Evolutionary conservation across 768 basidiomycete species (phyloP).

Genomic region (Lactifluus subvellereus): DNA sequence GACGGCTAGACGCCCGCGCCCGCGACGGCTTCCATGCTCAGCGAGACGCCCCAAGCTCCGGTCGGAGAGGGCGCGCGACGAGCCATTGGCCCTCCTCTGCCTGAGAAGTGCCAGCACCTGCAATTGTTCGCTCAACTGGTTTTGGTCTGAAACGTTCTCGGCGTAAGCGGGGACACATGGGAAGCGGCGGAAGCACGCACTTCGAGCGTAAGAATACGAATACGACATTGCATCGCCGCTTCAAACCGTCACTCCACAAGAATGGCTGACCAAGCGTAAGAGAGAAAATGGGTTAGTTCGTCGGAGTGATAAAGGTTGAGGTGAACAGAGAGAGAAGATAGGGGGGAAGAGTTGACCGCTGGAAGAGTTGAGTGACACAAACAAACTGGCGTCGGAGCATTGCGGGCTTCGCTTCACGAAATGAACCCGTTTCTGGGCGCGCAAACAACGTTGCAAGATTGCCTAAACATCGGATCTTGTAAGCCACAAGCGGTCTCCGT

Average conservation of each 20-base stretch:
- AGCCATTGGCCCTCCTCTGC: background rate
- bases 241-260: background rate
- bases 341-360: conserved; percentile 7
- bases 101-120: conserved; percentile 14
- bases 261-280: background rate
- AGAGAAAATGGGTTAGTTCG: background rate
- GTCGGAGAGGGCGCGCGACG: background rate
- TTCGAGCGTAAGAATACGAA: conserved; percentile 10
- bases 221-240: conserved; percentile 21
- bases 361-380: background rate
- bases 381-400: background rate
- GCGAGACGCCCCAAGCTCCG: conserved; percentile 6
- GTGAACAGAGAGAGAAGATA: conserved; percentile 6
- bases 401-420: background rate
- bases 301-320: conserved; percentile 11
- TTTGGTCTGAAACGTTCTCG: conserved; percentile 4
- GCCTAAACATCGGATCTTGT: conserved; percentile 5
- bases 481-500: conserved; percentile 1
- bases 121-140: conserved; percentile 19
- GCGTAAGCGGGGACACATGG: background rate
- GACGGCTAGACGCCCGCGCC: conserved; percentile 14
- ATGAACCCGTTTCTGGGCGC: background rate
- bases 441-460: background rate
- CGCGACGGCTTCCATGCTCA: conserved; percentile 6
- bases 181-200: background rate